phyloP scores from a whole-genome alignment of 177 flowering plant genomes.

The Vitis hybrid region DNA sequence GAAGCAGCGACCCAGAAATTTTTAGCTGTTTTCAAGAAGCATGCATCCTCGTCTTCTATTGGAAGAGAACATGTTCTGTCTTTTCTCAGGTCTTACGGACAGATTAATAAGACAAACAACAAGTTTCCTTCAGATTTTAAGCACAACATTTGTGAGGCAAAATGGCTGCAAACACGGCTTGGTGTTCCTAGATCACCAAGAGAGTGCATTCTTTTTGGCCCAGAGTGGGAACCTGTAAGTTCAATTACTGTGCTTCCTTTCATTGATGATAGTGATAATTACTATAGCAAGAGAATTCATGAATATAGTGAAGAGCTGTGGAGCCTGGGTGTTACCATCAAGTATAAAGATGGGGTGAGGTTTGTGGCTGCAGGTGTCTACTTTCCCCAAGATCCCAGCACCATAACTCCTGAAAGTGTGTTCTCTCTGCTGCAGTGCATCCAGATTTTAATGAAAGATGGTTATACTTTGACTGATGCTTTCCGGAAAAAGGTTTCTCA shows the following conservation, averaged over 20 bases:
- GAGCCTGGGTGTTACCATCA: constrained; percentile 43
- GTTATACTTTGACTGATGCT: constrained; percentile 19
- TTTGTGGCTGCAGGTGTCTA: constrained; percentile 35
- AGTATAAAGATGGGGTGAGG: constrained; percentile 36
- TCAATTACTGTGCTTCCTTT: constrained; percentile 61
- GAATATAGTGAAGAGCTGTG: constrained; percentile 45
- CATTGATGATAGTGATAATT: constrained; percentile 39
- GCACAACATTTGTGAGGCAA: constrained; percentile 28
- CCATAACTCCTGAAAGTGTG: constrained; percentile 28
- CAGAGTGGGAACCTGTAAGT: constrained; percentile 49
- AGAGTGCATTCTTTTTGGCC: constrained; percentile 37
- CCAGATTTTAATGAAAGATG: constrained; percentile 14
- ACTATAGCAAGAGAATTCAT: constrained; percentile 41
- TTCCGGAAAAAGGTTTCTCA: constrained; percentile 24
- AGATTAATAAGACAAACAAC: constrained; percentile 16
- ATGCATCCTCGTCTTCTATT: constrained; percentile 25
- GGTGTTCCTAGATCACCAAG: constrained; percentile 29
- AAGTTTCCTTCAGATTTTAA: constrained; percentile 32
- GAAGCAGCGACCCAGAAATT: constrained; percentile 29
- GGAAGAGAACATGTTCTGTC: constrained; percentile 32
- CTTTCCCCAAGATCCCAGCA: constrained; percentile 29
- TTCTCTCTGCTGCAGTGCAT: constrained; percentile 45
- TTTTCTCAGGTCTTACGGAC: constrained; percentile 41
- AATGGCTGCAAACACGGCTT: constrained; percentile 56
- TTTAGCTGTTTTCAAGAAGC: constrained; percentile 31